Base-by-base conservation (phyloP, 192 early-diverging fungal genomes). In the Rhizophagus clarus region DNA sequence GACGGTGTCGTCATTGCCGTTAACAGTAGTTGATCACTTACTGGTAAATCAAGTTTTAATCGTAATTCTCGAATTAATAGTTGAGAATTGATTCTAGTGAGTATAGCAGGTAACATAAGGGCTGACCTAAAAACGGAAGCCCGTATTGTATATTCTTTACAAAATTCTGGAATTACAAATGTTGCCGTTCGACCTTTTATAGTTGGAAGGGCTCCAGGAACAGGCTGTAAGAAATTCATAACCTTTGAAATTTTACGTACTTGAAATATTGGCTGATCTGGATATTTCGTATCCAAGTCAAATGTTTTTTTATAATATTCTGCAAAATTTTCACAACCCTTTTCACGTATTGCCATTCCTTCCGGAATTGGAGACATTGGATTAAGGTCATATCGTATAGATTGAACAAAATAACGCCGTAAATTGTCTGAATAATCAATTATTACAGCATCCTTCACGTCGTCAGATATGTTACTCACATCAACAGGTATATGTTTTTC, bases 1-100 rank as follows among this genome's bases (percentile, higher is more conserved):
- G 91, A 89, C 17, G 94, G 87, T 2, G 94, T 85, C 0, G 95
- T 95, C 61, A 96, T 88, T 11, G 96, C 97, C 66, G 86, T 81
- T 22, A 91, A 87, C 29, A 93, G 76, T 1, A 82, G 77, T 26
- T 88, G 82, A 42, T 88, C 79, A 0, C 71, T 71, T 12, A 89
- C 83, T 3, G 68, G 73, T 2, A 92, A 79, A 11, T 83, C 82
- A 20, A 91, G 77, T 37, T 72, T 51, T 22, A 77, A 15, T 42
- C 84, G 81, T 26, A 91, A 82, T 34, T 89, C 89, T 8, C 81
- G 49, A 0, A 85, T 87, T 10, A 89, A 79, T 28, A 95, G 76
- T 2, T 91, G 78, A 1, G 91, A 84, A 61, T 93, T 91, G 32
- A 95, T 68, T 11, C 89, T 87, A 61, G 82, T 80, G 49, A 93